A percentile compares a stretch with the other conserved stretches of the same genome.
Conservation (phyloP, 345 rosid species). For the Gossypium australe region DNA sequence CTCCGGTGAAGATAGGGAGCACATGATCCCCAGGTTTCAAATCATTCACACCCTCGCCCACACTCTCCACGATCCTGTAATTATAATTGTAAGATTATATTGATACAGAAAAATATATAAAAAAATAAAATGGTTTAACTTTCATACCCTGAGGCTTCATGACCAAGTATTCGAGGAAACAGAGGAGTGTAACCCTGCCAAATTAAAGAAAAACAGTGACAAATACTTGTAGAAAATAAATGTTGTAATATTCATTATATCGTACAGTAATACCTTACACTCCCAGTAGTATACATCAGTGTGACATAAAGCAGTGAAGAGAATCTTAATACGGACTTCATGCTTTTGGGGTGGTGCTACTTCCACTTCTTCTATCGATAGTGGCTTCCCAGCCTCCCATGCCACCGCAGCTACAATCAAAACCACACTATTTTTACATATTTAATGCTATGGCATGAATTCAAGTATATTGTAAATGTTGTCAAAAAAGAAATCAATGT, state of each 20-base stretch:
- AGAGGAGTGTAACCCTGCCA: conserved; percentile 64
- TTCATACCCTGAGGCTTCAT: conserved; percentile 43
- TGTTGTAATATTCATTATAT: not conserved
- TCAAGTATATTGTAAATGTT: too few relatives aligned
- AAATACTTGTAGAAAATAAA: too few relatives aligned
- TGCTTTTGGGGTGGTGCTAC: conserved; percentile 86
- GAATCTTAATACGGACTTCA: conserved; percentile 83
- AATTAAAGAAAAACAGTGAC: not conserved
- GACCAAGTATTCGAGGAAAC: conserved; percentile 80
- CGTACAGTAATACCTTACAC: conserved; percentile 44
- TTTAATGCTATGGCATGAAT: too few relatives aligned
- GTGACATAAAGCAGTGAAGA: conserved; percentile 78
- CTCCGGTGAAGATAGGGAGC: conserved; percentile 75
- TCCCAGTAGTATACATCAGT: conserved; percentile 97
- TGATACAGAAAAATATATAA: not conserved
- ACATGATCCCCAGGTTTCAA: conserved; percentile 72
- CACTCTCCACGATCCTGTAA: conserved; percentile 68
- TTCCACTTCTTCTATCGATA: conserved; percentile 78
- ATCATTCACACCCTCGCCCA: conserved; percentile 77
- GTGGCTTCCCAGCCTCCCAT: conserved; percentile 94
- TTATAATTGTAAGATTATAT: not conserved
- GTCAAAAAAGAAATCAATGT: too few relatives aligned
- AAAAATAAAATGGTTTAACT: not conserved
- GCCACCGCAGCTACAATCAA: conserved; percentile 68
- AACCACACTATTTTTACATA: not conserved